phyloP scores from a whole-genome alignment of 169 alveolate genomes.

The Plasmodium vivax region DNA sequence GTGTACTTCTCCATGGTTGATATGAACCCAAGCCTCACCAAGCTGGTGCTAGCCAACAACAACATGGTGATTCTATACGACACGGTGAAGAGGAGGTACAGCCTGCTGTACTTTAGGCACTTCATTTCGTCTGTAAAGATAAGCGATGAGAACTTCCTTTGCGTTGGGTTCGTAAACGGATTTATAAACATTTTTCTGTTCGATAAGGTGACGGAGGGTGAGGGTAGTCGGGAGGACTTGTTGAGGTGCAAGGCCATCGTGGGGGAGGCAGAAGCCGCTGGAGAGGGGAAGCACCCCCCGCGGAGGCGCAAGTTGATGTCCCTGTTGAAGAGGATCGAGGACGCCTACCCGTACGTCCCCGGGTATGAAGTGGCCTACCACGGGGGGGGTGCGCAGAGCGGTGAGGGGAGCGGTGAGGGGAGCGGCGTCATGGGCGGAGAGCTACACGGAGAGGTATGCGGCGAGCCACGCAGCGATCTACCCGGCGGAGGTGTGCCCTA shows the following conservation, averaged over 20 bases:
- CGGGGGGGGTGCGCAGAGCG: no score
- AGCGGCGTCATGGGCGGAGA: not conserved
- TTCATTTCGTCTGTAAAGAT: conserved; percentile 32
- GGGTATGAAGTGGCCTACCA: not conserved
- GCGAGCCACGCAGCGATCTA: not conserved
- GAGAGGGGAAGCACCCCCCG: not conserved
- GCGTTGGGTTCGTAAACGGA: conserved; percentile 33
- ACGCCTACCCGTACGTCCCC: not conserved
- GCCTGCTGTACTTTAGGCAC: not conserved
- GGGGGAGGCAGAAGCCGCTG: not conserved
- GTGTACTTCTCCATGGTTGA: conserved; percentile 57
- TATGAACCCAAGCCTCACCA: conserved; percentile 2
- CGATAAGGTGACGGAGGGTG: not conserved
- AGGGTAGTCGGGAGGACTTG: not conserved
- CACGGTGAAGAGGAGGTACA: conserved; percentile 14
- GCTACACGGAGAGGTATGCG: not conserved
- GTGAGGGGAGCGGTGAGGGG: not conserved
- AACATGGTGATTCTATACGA: conserved; percentile 41
- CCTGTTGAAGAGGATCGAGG: not conserved
- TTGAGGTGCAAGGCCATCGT: not conserved
- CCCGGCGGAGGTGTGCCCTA: not conserved
- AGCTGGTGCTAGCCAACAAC: conserved; percentile 48
- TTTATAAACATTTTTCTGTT: conserved; percentile 6
- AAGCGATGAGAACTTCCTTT: conserved; percentile 42
- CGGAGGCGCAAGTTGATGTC: not conserved